Conservation (phyloP, 2,329 filamentous ascomycete species). For the Elsinoe batatas region DNA sequence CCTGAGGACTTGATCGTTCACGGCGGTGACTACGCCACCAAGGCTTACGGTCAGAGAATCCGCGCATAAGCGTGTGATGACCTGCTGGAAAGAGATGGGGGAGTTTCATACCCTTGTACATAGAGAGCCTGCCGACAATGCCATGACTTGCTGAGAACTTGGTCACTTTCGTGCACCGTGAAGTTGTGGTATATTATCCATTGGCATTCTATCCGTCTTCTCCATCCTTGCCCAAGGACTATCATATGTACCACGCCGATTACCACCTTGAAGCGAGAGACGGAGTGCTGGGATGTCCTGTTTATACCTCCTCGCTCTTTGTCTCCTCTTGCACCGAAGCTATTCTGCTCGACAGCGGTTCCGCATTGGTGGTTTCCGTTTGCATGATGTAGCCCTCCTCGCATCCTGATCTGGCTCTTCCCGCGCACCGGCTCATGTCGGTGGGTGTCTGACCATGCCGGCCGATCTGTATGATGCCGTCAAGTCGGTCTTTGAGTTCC, state of each 20-base stretch:
- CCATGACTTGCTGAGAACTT: neutral
- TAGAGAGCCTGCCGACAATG: constrained; percentile 9
- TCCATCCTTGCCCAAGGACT: neutral
- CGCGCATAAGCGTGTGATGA: neutral
- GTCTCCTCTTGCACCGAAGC: no score
- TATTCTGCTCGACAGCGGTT: no score
- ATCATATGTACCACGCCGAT: neutral
- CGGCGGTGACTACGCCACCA: constrained; percentile 87
- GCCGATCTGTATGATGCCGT: no score
- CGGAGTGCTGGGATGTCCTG: no score
- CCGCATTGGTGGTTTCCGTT: no score
- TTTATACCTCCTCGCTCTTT: no score
- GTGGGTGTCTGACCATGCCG: no score
- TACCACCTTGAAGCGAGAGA: no score
- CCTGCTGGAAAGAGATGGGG: neutral
- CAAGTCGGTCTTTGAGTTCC: neutral
- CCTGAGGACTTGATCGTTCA: constrained; percentile 85
- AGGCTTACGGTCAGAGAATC: constrained; percentile 69
- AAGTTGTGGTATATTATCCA: neutral
- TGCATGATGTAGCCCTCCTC: neutral
- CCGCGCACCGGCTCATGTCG: neutral
- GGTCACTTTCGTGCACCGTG: neutral
- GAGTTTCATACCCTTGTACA: constrained; percentile 8
- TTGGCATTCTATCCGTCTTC: neutral
- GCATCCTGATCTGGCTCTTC: neutral